Conservation (phyloP, 805 yeast species). For the Metschnikowia koreensis region DNA sequence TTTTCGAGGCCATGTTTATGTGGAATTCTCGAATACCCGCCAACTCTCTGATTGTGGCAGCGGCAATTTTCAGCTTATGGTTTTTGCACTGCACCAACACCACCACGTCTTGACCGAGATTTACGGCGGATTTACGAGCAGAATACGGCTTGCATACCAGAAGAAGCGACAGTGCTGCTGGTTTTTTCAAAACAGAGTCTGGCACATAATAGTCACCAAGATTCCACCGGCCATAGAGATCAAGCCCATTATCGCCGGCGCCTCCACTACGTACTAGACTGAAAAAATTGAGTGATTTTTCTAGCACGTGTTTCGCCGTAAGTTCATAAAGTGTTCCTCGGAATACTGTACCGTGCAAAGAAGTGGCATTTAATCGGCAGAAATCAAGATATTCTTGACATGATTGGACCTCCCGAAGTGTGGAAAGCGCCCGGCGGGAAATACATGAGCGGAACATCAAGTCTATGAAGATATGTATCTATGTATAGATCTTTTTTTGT, state of each 20-base stretch:
- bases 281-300: slow-evolving; percentile 34
- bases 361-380: slow-evolving; percentile 24
- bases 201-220: slow-evolving; percentile 14
- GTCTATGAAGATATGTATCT: neutral
- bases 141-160: slow-evolving; percentile 8
- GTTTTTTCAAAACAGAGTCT: neutral
- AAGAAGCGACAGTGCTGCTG: slow-evolving; percentile 5
- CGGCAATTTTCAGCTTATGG: slow-evolving; percentile 42
- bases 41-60: slow-evolving; percentile 50
- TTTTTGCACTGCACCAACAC: slow-evolving; percentile 58
- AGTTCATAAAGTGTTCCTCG: slow-evolving; percentile 58
- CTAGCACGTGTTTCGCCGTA: slow-evolving; percentile 39
- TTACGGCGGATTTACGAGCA: slow-evolving; percentile 1
- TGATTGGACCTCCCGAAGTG: slow-evolving; percentile 17
- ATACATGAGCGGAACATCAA: neutral
- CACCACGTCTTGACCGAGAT: slow-evolving; percentile 30
- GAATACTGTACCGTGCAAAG: slow-evolving; percentile 42
- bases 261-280: slow-evolving; percentile 51
- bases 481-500: too few species aligned
- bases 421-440: slow-evolving; percentile 1
- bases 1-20: slow-evolving; percentile 19
- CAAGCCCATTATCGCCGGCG: slow-evolving; percentile 56
- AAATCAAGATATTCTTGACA: slow-evolving; percentile 29
- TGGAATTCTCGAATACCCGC: slow-evolving; percentile 49
- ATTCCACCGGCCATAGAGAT: slow-evolving; percentile 54